phyloP scores from a whole-genome alignment of 306 rosid genomes.

The Prunus davidiana region DNA sequence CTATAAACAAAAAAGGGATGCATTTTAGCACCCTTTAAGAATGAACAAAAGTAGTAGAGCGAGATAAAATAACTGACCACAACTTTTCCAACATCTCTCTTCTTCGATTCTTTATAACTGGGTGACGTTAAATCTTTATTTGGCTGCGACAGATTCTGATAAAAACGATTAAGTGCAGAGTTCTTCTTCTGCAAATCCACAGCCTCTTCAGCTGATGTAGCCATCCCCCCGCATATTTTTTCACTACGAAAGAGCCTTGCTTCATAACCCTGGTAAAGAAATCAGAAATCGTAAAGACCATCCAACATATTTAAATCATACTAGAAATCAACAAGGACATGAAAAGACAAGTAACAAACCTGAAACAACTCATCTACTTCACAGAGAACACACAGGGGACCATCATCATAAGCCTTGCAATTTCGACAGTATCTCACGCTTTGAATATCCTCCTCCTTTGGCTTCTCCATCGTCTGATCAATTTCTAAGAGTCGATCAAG shows the following conservation, averaged over 20 bases:
- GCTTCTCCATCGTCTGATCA: constrained; percentile 79
- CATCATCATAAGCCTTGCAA: constrained; percentile 69
- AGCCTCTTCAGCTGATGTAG: constrained; percentile 90
- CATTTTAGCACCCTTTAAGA: constrained; percentile 9
- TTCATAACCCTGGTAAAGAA: constrained; percentile 64
- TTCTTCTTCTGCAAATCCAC: constrained; percentile 77
- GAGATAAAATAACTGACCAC: constrained; percentile 60
- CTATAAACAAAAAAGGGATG: background rate
- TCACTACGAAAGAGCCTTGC: constrained; percentile 81
- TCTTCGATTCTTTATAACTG: constrained; percentile 51
- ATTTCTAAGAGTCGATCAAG: constrained; percentile 79
- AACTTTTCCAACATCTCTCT: constrained; percentile 85
- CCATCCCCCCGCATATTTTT: constrained; percentile 64
- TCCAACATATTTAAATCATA: constrained; percentile 6
- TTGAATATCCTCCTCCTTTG: constrained; percentile 82
- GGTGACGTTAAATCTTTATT: constrained; percentile 41
- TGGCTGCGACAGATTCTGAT: constrained; percentile 60
- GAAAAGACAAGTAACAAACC: constrained; percentile 45
- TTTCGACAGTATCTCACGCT: constrained; percentile 75
- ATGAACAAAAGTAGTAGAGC: background rate
- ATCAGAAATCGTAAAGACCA: constrained; percentile 5
- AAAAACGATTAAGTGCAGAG: constrained; percentile 72
- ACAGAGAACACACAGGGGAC: constrained; percentile 76
- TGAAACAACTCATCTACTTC: constrained; percentile 81
- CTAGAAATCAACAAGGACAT: constrained; percentile 24